Percentiles rank a stretch among this genome's conserved stretches.
Evolutionary conservation across 2,329 filamentous ascomycete species (phyloP).

Genomic region (Scedosporium boydii): DNA sequence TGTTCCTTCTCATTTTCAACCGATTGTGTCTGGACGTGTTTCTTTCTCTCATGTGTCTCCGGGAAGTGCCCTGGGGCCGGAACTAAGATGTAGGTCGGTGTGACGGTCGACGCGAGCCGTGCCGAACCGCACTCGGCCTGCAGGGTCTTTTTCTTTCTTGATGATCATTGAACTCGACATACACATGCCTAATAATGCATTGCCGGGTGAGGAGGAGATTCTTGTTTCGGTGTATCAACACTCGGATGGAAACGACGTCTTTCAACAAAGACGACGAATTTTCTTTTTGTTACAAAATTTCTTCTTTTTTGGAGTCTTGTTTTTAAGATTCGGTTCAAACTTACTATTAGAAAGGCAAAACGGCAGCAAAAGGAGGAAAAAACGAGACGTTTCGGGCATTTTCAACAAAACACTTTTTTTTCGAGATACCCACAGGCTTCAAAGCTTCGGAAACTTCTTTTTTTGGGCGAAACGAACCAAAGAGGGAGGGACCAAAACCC

Average conservation of each 20-base stretch:
- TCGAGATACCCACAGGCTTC: slow-evolving; percentile 21
- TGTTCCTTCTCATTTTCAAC: not conserved
- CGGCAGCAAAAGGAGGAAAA: slow-evolving; percentile 17
- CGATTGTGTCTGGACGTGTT: not conserved
- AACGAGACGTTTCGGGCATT: slow-evolving; percentile 25
- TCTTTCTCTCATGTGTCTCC: not conserved
- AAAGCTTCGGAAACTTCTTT: slow-evolving; percentile 3
- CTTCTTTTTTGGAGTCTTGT: slow-evolving; percentile 26
- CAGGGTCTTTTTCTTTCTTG: too few relatives aligned
- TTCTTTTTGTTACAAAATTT: slow-evolving; percentile 18
- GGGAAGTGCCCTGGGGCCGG: too few relatives aligned
- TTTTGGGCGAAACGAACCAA: slow-evolving; percentile 20
- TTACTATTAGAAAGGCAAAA: not conserved
- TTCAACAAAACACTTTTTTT: slow-evolving; percentile 13
- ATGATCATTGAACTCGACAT: too few relatives aligned
- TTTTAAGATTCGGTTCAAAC: not conserved
- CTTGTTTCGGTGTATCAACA: not conserved
- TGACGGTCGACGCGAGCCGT: too few relatives aligned
- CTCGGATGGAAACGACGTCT: slow-evolving; percentile 26
- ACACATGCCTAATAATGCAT: too few relatives aligned
- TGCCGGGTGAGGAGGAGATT: not conserved
- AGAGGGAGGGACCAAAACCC: not conserved
- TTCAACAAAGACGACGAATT: slow-evolving; percentile 35
- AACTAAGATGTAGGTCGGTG: too few relatives aligned
- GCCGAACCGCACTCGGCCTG: too few relatives aligned